Conservation (phyloP, 805 yeast genomes). For the Spathaspora sp. region DNA sequence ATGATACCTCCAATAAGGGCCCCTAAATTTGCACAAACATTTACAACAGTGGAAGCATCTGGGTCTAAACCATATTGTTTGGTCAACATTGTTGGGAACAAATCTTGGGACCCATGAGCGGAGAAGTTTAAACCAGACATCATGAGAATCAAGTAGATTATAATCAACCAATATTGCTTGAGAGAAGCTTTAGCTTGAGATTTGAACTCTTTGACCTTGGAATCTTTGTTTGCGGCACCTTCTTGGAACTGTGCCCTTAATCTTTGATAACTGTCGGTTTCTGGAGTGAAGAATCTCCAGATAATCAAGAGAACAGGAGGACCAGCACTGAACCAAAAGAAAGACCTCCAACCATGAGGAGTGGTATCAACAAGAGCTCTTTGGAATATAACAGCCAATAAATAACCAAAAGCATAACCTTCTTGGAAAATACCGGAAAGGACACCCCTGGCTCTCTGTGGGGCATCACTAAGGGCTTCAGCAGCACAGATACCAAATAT, state of each 20-base stretch:
- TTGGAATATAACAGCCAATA: constrained; percentile 60
- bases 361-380: constrained; percentile 49
- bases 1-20: constrained; percentile 64
- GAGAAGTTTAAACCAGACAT: constrained; percentile 71
- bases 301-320: constrained; percentile 55
- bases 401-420: constrained; percentile 64
- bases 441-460: constrained; percentile 54
- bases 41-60: constrained; percentile 54
- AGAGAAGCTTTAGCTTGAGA: constrained; percentile 11
- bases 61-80: constrained; percentile 46
- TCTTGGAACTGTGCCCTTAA: constrained; percentile 6
- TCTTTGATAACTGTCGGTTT: constrained; percentile 49
- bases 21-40: constrained; percentile 62
- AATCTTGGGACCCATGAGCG: constrained; percentile 74
- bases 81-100: constrained; percentile 61
- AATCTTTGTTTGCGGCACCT: constrained; percentile 9
- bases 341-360: constrained; percentile 61
- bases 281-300: constrained; percentile 59
- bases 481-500: constrained; percentile 63
- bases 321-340: constrained; percentile 74
- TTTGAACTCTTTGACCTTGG: constrained; percentile 10
- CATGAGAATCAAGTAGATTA: constrained; percentile 32
- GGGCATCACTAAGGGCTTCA: constrained; percentile 65
- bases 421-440: constrained; percentile 57
- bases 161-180: constrained; percentile 27